Conservation (phyloP, 768 basidiomycete genomes). For the Tricholomella constricta region DNA sequence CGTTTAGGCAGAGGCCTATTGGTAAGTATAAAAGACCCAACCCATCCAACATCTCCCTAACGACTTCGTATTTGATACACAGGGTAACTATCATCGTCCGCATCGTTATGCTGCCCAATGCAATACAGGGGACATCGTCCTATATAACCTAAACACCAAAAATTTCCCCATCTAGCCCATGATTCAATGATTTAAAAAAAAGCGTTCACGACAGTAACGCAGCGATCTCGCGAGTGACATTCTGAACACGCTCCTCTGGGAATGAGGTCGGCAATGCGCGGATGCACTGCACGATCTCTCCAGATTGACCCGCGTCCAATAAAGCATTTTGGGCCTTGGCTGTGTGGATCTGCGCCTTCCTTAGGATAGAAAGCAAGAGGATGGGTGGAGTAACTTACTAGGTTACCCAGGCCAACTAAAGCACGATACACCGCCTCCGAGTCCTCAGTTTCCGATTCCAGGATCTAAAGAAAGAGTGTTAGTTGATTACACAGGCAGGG, state of each 20-base stretch:
- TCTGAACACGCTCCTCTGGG: conserved; percentile 59
- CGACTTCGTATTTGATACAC: neutral
- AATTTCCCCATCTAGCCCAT: conserved; percentile 1
- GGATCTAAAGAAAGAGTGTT: conserved; percentile 35
- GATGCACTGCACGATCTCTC: conserved; percentile 42
- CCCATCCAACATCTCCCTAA: neutral
- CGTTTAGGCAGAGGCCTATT: too few relatives aligned
- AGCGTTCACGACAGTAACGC: conserved; percentile 36
- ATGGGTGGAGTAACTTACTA: conserved; percentile 42
- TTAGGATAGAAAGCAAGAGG: neutral
- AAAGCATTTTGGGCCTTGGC: conserved; percentile 38
- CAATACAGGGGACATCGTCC: conserved; percentile 4
- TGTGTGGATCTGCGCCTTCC: conserved; percentile 46
- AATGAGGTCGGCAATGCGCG: conserved; percentile 46
- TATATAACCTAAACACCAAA: neutral
- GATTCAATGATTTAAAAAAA: conserved; percentile 1
- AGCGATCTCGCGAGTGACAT: conserved; percentile 50
- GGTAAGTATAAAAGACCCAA: too few relatives aligned
- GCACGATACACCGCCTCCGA: conserved; percentile 72
- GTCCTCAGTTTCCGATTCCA: conserved; percentile 54
- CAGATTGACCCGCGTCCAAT: conserved; percentile 40
- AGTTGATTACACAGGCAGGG: neutral
- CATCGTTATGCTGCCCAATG: conserved; percentile 2
- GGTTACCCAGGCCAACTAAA: conserved; percentile 73
- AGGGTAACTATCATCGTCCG: neutral